Evolutionary conservation across 805 yeast species (phyloP).

Genomic region (Hyphopichia homilentoma): DNA sequence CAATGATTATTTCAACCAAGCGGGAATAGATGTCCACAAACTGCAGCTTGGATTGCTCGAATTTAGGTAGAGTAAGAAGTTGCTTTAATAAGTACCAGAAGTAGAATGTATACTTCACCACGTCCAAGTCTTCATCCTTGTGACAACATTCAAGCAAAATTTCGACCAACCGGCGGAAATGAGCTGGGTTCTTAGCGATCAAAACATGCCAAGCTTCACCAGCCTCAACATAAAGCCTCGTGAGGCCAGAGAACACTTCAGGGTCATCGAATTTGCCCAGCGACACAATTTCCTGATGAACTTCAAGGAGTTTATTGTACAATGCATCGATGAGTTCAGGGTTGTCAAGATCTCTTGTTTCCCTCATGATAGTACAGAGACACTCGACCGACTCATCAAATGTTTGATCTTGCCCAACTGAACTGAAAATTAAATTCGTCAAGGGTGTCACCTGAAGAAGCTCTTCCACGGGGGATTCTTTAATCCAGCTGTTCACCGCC

Average conservation of each 20-base stretch:
- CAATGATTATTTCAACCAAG: slow-evolving; percentile 57
- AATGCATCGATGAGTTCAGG: slow-evolving; percentile 60
- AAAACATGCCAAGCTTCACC: slow-evolving; percentile 94
- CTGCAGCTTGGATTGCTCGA: slow-evolving; percentile 46
- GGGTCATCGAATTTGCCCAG: slow-evolving; percentile 51
- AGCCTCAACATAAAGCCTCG: slow-evolving; percentile 83
- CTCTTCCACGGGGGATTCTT: slow-evolving; percentile 72
- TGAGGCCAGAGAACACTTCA: slow-evolving; percentile 63
- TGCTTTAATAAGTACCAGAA: slow-evolving; percentile 88
- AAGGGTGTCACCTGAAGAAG: slow-evolving; percentile 64
- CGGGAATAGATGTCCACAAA: slow-evolving; percentile 55
- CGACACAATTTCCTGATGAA: slow-evolving; percentile 46
- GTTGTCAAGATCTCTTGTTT: slow-evolving; percentile 74
- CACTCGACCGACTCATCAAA: slow-evolving; percentile 88
- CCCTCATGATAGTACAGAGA: slow-evolving; percentile 72
- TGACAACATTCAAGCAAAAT: slow-evolving; percentile 68
- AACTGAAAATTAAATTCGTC: slow-evolving; percentile 61
- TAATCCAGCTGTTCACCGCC: slow-evolving; percentile 87
- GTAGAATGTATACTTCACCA: slow-evolving; percentile 84
- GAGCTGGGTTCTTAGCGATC: slow-evolving; percentile 66
- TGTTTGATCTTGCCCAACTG: slow-evolving; percentile 56
- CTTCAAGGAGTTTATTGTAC: slow-evolving; percentile 61
- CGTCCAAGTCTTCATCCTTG: slow-evolving; percentile 79
- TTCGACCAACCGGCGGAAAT: slow-evolving; percentile 70
- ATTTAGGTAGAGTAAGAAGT: slow-evolving; percentile 58